Percentiles rank a stretch among this genome's conserved stretches.
Conservation (phyloP, 306 rosid species). For the Vigna reflexopilosa region DNA sequence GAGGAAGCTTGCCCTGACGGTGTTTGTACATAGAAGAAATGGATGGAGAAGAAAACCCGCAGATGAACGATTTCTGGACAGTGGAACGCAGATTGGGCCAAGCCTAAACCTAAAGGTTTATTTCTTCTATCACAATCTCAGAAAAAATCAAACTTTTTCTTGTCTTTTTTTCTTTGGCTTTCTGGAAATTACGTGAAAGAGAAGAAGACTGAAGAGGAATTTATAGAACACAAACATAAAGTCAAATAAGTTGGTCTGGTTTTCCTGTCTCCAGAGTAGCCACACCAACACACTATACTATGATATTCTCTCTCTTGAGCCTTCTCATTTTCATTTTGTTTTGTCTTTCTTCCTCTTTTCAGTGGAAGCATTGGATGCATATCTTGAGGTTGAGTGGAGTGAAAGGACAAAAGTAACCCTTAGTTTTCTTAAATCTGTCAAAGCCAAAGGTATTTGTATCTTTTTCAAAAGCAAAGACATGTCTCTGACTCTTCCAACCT, state of each 20-base stretch:
- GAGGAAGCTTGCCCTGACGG: too few species aligned
- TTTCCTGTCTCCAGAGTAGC: conserved; percentile 61
- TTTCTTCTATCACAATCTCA: too few species aligned
- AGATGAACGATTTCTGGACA: too few species aligned
- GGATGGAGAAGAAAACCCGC: too few species aligned
- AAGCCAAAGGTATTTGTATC: conserved; percentile 41
- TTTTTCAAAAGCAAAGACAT: conserved; percentile 50
- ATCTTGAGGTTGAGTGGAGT: conserved; percentile 14
- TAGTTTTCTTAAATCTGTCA: conserved; percentile 39
- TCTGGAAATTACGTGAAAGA: background rate
- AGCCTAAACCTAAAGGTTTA: too few species aligned
- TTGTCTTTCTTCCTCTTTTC: background rate
- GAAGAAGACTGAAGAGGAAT: conserved; percentile 43
- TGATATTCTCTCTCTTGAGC: conserved; percentile 4
- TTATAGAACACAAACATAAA: conserved; percentile 45
- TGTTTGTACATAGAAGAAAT: too few species aligned
- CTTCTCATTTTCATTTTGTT: background rate
- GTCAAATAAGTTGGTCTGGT: conserved; percentile 59
- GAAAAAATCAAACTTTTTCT: background rate
- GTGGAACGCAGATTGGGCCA: too few species aligned
- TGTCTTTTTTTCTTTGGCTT: background rate
- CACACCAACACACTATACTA: conserved; percentile 22
- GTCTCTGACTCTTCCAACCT: conserved; percentile 42
- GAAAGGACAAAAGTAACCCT: conserved; percentile 61
- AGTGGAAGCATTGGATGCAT: background rate